Evolutionary conservation across 2,329 filamentous ascomycete species (phyloP).

Genomic region (Paecilomyces dactylethromorphus): DNA sequence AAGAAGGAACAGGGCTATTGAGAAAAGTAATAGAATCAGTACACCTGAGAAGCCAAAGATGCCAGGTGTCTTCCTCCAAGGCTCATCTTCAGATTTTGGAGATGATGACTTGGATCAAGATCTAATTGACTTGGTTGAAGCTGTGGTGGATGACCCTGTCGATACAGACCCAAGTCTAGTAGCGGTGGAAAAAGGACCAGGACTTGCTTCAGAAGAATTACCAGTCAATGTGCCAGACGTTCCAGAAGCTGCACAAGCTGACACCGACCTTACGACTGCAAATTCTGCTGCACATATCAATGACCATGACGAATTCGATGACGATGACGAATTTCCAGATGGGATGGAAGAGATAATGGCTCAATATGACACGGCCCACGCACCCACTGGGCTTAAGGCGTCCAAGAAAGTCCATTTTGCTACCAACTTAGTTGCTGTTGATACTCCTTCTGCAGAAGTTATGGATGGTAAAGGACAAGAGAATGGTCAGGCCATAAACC

Average conservation of each 20-base stretch:
- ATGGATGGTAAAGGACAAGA: slow-evolving; percentile 1
- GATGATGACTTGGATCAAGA: slow-evolving; percentile 43
- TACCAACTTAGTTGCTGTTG: slow-evolving; percentile 1
- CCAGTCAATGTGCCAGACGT: neutral
- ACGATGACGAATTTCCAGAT: slow-evolving; percentile 56
- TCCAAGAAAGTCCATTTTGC: slow-evolving; percentile 1
- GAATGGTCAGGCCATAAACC: neutral
- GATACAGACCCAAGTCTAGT: neutral
- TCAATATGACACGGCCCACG: slow-evolving; percentile 42
- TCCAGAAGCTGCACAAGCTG: neutral
- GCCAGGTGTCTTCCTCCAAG: slow-evolving; percentile 8
- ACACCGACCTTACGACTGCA: slow-evolving; percentile 4
- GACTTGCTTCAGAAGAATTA: neutral
- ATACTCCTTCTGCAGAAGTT: neutral
- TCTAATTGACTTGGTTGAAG: slow-evolving; percentile 34
- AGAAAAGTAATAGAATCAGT: neutral
- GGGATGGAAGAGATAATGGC: slow-evolving; percentile 54
- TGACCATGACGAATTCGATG: slow-evolving; percentile 58
- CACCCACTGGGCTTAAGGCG: slow-evolving; percentile 7
- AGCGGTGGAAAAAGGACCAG: neutral
- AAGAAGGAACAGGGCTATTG: slow-evolving; percentile 2
- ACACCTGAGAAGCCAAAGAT: neutral
- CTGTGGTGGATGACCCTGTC: slow-evolving; percentile 17
- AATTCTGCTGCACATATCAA: slow-evolving; percentile 9
- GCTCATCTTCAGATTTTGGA: slow-evolving; percentile 39